Base-by-base conservation (phyloP, 2,329 filamentous ascomycete genomes). In the Penicillium crustosum region DNA sequence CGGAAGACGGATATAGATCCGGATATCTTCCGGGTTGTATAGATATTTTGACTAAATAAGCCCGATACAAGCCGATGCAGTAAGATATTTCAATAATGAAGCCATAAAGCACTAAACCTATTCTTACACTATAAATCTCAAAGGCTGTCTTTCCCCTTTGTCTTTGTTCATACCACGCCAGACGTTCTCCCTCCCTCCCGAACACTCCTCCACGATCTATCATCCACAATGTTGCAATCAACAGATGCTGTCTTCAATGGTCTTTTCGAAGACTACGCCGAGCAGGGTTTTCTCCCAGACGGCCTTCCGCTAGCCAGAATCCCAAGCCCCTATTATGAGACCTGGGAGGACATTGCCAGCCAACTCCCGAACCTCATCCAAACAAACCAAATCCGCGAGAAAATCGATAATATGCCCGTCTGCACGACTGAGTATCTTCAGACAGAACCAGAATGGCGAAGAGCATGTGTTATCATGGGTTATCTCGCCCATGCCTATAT, bases 381-480 rank as follows among this genome's bases (percentile, higher is more conserved):
- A 53, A 89, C 84, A 70, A 88, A 88, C 70, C 86, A 89, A 52
- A 82, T 96, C 65, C 85, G 90, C 52, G 82, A 86, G 54, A 84
- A 90, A 61, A 83, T 96, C 50, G 88, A 96, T 64, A 81, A 82
- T 25, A 81, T 97, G 53, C 91, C 91, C 15, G 79, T 96, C 52
- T 85, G 96, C 60, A 89, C 87, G 55, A 94, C 91, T 49, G 81
- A 86, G 61, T 83, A 86, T 68, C 85, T 97, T 68, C 83, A 87
- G 75, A 85, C 88, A 62, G 89, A 93, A 67, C 82, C 89, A 61
- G 90, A 97, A 82, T 96, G 92, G 93, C 87, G 90, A 67, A 85
- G 91, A 65, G 90, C 90, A 52, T 94, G 93, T 73, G 81, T 86
- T 2, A 79, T 93, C 4, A 80, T 96, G 35, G 85, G 83, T 0